Evolutionary conservation across 768 basidiomycete species (phyloP), one percentile per base, ranked within the genome.

Genomic region (Cyclocybe cylindracea): DNA sequence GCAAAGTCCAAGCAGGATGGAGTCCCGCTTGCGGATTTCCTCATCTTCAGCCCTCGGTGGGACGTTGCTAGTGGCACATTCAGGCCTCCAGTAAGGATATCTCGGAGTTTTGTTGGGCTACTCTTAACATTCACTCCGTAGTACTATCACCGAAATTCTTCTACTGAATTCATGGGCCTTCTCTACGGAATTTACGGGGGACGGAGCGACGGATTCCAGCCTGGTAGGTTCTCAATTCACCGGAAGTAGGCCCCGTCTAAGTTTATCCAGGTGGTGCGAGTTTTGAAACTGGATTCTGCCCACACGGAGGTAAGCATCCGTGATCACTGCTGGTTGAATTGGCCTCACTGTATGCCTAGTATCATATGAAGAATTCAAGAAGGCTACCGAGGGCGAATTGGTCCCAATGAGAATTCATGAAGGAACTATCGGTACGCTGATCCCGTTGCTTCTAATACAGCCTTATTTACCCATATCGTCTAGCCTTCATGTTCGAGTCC

Each of bases 11-110:
- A 85, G 64, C 77, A 75, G 11, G 72, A 77, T 10, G 77, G 78
- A 11, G 78, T 82, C 2, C 79, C 84, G 8, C 74, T 87, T 10
- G 77, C 79, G 2, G 85, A 86, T 62, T 81, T 87, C 68, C 67
- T 86, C 46, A 80, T 86, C 57, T 85, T 86, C 67, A 78, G 79
- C 47, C 77, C 77, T 4, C 71, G 85, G 48, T 87, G 85, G 84
- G 84, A 86, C 58, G 82, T 86, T 50, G 78, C 84, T 1, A 65
- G 59, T 29, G 62, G 72, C 45, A 85, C 85, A 0, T 86, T 84
- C 75, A 70, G 84, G 8, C 84, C 84, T 19, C 83, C 84, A 5
- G 82, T 80, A 53, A 50, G 75, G 68, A 33, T 16, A 16, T 7
- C 10, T 14, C 31, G 24, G 2, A 13, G 7, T 35, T 39, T 50